Conservation (phyloP, 2,329 filamentous ascomycete genomes). For the Ceratocystis papillata region DNA sequence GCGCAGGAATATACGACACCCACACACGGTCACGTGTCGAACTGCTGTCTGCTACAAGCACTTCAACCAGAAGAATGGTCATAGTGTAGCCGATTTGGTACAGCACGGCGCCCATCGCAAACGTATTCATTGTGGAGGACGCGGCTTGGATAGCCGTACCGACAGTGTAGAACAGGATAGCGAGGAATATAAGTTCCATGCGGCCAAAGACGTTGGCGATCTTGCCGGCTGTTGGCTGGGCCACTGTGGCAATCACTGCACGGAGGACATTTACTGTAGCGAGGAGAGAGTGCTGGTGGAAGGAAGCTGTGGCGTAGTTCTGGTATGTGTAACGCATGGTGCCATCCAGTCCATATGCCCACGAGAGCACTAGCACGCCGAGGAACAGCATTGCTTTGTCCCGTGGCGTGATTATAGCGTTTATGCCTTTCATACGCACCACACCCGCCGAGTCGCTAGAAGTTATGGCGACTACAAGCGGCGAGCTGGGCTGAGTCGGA, state of each 20-base stretch:
- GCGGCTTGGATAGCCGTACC: constrained; percentile 48
- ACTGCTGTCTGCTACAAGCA: constrained; percentile 53
- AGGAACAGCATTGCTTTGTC: constrained; percentile 50
- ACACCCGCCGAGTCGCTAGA: constrained; percentile 41
- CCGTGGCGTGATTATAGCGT: constrained; percentile 39
- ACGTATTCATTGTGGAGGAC: constrained; percentile 39
- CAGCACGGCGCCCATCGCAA: constrained; percentile 47
- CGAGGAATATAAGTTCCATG: constrained; percentile 45
- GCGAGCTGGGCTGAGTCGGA: not conserved
- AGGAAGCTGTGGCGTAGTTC: constrained; percentile 43
- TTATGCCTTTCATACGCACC: constrained; percentile 47
- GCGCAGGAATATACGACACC: constrained; percentile 52
- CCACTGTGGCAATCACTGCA: constrained; percentile 48
- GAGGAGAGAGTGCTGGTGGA: constrained; percentile 43
- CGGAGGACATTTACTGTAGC: constrained; percentile 48
- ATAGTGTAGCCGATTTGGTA: constrained; percentile 55
- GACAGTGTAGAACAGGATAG: constrained; percentile 49
- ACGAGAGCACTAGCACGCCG: constrained; percentile 51
- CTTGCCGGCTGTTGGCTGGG: constrained; percentile 47
- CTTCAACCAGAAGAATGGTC: constrained; percentile 50
- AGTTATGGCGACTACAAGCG: not conserved
- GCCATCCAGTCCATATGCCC: constrained; percentile 52
- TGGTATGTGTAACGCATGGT: constrained; percentile 46
- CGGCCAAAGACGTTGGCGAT: constrained; percentile 54
- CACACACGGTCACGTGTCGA: constrained; percentile 52